A percentile compares a stretch with the other conserved stretches of the same genome.
These are phyloP conservation scores for Thamnidium elegans DNA, from an alignment of 192 early-diverging fungal genomes.

Conservation along the genomic window DNA sequence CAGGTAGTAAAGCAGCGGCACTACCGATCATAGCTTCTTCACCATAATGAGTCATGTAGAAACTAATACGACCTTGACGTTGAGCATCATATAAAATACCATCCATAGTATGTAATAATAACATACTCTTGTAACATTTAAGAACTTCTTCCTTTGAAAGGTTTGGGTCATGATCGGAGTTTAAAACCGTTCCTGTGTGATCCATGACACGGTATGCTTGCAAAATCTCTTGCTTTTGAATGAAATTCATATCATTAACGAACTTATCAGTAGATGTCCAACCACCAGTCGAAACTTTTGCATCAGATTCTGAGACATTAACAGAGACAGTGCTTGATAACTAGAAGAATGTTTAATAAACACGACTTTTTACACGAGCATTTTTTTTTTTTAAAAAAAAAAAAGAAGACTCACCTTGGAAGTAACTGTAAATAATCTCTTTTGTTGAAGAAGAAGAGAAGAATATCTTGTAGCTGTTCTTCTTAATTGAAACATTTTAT, in stretches of 20 bases:
- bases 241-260: slow-evolving; percentile 41
- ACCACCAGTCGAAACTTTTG: too few relatives aligned
- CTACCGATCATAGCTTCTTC: slow-evolving; percentile 95
- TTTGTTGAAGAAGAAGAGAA: too few relatives aligned
- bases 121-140: slow-evolving; percentile 82
- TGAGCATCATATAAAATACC: slow-evolving; percentile 96
- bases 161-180: slow-evolving; percentile 63
- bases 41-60: slow-evolving; percentile 99
- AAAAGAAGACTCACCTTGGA: too few relatives aligned
- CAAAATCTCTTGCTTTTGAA: slow-evolving; percentile 64
- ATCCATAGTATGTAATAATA: slow-evolving; percentile 90
- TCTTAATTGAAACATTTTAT: too few relatives aligned
- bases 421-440: too few relatives aligned
- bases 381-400: too few relatives aligned
- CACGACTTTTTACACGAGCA: too few relatives aligned
- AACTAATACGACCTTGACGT: slow-evolving; percentile 95
- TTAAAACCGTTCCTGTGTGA: slow-evolving; percentile 74
- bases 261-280: slow-evolving; percentile 11
- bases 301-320: too few relatives aligned
- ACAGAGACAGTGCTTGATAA: too few relatives aligned
- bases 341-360: too few relatives aligned
- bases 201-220: slow-evolving; percentile 95
- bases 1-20: slow-evolving; percentile 80
- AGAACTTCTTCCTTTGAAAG: slow-evolving; percentile 72
- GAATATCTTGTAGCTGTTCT: too few relatives aligned